phyloP scores from a whole-genome alignment of 306 rosid species.

The Trifolium repens region DNA sequence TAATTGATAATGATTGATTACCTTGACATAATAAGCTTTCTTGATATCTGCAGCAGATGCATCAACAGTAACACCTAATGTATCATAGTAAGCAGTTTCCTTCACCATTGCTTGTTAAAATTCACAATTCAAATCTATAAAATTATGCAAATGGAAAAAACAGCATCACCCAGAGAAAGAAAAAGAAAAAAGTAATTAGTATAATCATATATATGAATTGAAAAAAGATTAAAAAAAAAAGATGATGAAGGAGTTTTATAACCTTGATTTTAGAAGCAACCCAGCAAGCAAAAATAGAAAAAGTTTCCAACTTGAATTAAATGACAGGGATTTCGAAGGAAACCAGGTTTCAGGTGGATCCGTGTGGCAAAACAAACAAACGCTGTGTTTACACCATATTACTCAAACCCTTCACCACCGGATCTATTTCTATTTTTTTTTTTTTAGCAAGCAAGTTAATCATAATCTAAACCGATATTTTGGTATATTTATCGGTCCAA shows the following conservation, averaged over 20 bases:
- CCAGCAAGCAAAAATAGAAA: constrained; percentile 25
- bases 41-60: constrained; percentile 81
- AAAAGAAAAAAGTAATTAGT: neutral
- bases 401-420: too few relatives aligned
- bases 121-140: constrained; percentile 45
- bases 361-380: constrained; percentile 9
- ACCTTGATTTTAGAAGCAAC: constrained; percentile 20
- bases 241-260: neutral
- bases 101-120: constrained; percentile 65
- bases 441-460: too few relatives aligned
- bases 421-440: too few relatives aligned
- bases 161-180: neutral
- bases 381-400: too few relatives aligned
- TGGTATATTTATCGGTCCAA: too few relatives aligned
- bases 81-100: constrained; percentile 76
- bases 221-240: neutral
- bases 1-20: constrained; percentile 30
- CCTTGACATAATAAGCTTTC: constrained; percentile 93
- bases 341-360: constrained; percentile 30
- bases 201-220: neutral
- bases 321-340: neutral
- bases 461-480: too few relatives aligned
- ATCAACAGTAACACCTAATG: constrained; percentile 72
- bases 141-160: constrained; percentile 33
- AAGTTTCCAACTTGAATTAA: constrained; percentile 25